Evolutionary conservation across 768 basidiomycete genomes (phyloP), one percentile per base, ranked within the genome.

Genomic region (Neoboletus brunneissimus): DNA sequence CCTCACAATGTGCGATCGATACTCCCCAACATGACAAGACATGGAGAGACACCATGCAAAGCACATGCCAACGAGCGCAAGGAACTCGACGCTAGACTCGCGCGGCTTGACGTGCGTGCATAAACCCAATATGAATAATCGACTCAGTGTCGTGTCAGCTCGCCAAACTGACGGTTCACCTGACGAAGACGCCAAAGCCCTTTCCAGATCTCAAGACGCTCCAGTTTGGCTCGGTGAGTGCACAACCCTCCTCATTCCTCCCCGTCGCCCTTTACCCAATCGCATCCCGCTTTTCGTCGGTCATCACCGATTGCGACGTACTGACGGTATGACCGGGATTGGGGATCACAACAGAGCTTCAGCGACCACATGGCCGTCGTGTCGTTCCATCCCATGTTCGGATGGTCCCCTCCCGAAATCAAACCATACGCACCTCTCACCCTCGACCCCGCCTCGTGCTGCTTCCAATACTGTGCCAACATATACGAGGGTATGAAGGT

Each of bases 341-440:
- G 54, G 18, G n/a, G n/a, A n/a, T n/a, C n/a, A n/a, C 1, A 7
- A 57, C 45, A 64, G 62, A 35, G 0, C 22, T 51, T 55, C 2
- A 60, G 83, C 5, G 89, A 94, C 72, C 89, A 94, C 69, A 93
- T 93, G 89, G 78, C 89, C 31, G 71, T 86, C 35, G 74, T 80
- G 23, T 76, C 78, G n/a, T 89, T 83, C 72, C 77, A 86, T 48
- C 85, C 86, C 0, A 60, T 68, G 18, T 76, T 71, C 5, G 89
- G 89, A 11, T 91, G 89, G 89, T 81, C 81, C 9, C 72, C 77
- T 1, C 89, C 89, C 0, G 81, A 87, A 62, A 88, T 91, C 65
- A 85, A 82, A 63, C 88, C 88, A 0, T 89, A 87, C 61, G 82
- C 73, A 8, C 83, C 83, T 5, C 68, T 89, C 35, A 59, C 66